phyloP scores from a whole-genome alignment of 257 asterid species.

The Apocynum venetum region DNA sequence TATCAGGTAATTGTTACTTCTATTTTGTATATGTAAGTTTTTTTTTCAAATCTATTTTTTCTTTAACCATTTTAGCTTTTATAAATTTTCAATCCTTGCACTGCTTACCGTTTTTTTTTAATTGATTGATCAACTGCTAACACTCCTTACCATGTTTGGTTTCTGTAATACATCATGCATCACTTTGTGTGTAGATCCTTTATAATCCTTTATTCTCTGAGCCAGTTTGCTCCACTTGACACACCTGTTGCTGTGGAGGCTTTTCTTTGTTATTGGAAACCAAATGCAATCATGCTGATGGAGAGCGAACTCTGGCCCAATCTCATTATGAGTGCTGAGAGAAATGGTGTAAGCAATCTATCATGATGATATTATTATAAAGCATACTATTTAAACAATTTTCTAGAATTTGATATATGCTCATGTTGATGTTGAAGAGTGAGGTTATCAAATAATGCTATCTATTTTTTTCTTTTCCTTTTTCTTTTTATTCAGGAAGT shows the following conservation, averaged over 20 bases:
- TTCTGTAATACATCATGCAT: not conserved
- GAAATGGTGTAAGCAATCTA: constrained; percentile 48
- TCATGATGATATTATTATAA: constrained; percentile 3
- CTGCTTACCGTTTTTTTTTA: not conserved
- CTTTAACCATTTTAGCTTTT: not conserved
- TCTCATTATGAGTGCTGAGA: constrained; percentile 76
- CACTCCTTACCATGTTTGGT: not conserved
- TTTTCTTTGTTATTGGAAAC: constrained; percentile 83
- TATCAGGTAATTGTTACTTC: constrained; percentile 55
- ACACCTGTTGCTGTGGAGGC: constrained; percentile 68
- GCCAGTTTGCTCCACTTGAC: constrained; percentile 94
- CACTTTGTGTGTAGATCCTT: not conserved
- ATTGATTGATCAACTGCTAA: not conserved
- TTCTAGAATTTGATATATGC: not conserved
- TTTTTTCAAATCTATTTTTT: not conserved
- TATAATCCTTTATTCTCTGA: constrained; percentile 7
- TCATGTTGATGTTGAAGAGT: not conserved
- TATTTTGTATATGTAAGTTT: not conserved
- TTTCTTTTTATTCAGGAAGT: not conserved
- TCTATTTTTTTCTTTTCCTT: not conserved
- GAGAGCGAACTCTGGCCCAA: constrained; percentile 97
- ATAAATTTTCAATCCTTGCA: no score
- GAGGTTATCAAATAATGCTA: not conserved
- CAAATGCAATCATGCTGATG: constrained; percentile 67
- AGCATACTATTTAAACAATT: not conserved